These are phyloP conservation scores for Gigaspora rosea DNA, from an alignment of 192 early-diverging fungal species.

Conservation along the genomic window DNA sequence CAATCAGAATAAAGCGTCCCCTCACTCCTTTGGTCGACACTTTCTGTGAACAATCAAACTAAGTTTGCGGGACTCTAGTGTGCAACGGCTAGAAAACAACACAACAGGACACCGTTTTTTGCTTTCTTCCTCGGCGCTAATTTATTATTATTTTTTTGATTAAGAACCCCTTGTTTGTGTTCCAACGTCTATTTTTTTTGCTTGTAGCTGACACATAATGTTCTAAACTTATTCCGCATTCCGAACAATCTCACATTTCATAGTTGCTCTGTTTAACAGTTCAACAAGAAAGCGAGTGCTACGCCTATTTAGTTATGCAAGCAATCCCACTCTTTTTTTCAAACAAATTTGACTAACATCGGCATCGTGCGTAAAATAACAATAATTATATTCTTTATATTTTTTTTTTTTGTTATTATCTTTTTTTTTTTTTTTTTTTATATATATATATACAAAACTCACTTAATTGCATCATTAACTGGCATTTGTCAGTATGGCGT, in stretches of 20 bases:
- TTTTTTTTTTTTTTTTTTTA: slow-evolving; percentile 3
- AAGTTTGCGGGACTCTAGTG: slow-evolving; percentile 11
- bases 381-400: slow-evolving; percentile 14
- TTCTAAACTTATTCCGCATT: slow-evolving; percentile 19
- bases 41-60: slow-evolving; percentile 13
- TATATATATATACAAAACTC: slow-evolving; percentile 7
- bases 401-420: slow-evolving; percentile 20
- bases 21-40: slow-evolving; percentile 35
- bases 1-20: slow-evolving; percentile 25
- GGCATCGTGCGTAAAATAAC: slow-evolving; percentile 30
- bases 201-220: slow-evolving; percentile 16
- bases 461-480: slow-evolving; percentile 4
- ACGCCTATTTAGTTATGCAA: slow-evolving; percentile 23
- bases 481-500: slow-evolving; percentile 30
- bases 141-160: not conserved
- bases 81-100: not conserved
- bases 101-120: not conserved
- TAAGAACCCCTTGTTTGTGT: not conserved
- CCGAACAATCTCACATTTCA: not conserved
- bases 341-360: slow-evolving; percentile 18
- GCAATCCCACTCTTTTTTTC: slow-evolving; percentile 20
- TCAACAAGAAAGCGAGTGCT: slow-evolving; percentile 21
- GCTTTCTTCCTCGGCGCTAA: not conserved
- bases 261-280: slow-evolving; percentile 32
- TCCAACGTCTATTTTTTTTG: not conserved